Base-by-base conservation (phyloP, 805 yeast species). In the Isabelozyma rhagii region DNA sequence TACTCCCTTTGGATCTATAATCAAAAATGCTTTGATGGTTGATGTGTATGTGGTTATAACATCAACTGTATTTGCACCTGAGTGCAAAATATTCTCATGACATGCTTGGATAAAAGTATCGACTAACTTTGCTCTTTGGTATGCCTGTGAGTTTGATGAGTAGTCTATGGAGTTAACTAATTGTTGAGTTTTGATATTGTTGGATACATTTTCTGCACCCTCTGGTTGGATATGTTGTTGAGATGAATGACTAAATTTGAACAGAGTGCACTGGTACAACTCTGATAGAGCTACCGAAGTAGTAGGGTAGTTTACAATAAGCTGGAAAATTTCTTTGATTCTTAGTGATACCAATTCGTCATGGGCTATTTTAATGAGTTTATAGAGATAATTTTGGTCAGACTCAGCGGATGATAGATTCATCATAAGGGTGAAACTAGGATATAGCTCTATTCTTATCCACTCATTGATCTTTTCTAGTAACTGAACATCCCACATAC, bases 1-100 rank as follows among this genome's bases (percentile, higher is more conserved):
- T 0, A 89, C 93, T 0, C 97, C 97, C 39, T 88, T 76, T 6
- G 96, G 96, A 58, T 93, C 98, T n/a, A 94, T 72, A 0, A 84
- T 68, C 27, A 85, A 63, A 51, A 93, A 89, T 0, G 91, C 77
- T 54, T 82, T 77, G 43, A 92, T 85, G 1, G 92, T 82, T 13
- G 83, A 80, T 4, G 87, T 82, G 60, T 89, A 93, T 47, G 79
- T 81, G 2, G 80, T 67, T 25, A 93, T 78, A 7, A 90, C 83
- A 46, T 84, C 89, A 4, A 78, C 76, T 0, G 98, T 93, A 55
- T 87, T 83, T 1, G 87, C 79, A 17, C 97, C 96, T 3, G 96
- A 86, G 58, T 89, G 94, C 17, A 92, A 70, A 9, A 91, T 61
- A 34, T 77, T 63, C 34, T 56, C 60, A 18, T 71, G 61, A 48